Evolutionary conservation across 805 yeast genomes (phyloP), one percentile per base, ranked within the genome.

Genomic region (Lipomyces kockii): DNA sequence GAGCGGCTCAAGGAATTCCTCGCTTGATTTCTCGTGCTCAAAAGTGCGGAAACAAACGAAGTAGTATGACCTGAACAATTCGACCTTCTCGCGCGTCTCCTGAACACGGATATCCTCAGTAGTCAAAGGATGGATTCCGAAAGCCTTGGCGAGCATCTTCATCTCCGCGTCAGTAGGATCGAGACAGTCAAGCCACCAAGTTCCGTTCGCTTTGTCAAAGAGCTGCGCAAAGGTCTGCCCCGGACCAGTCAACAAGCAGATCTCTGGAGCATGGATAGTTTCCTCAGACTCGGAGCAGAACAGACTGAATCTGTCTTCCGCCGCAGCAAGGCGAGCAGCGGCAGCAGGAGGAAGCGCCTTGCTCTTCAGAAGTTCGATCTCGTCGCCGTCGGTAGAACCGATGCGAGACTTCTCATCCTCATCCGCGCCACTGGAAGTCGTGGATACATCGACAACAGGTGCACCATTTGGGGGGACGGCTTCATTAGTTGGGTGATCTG

Each of bases 1-100:
- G 72, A 86, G 81, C n/a, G 88, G 87, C 74, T 86, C 87, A 76
- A 86, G 76, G 77, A 89, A 93, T 70, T 91, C 97, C 74, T 89
- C 95, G 63, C 90, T 85, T 77, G 88, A 95, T 59, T 82, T 77
- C 72, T 94, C 97, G 29, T 89, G 88, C 76, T 92, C 98, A 79
- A 95, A 95, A 3, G 98, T 91, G 78, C 95, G 97, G 86, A 95
- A 95, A 84, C 97, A 91, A 54, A 95, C 97, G 81, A 95, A 92
- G 79, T 95, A 94, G 79, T 94, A 94, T 72, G 86, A 86, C 74
- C 87, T 86, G 84, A 94, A 94, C 69, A 94, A 82, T 80, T 94
- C 99, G 37, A 94, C 98, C 79, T 94, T 94, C 81, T 94, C 99
- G 80, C 99, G 92, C 29, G 97, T 87, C 80, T 94, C 99, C 80